phyloP scores from a whole-genome alignment of 208 protist genomes.

The Novymonas esmeraldas region DNA sequence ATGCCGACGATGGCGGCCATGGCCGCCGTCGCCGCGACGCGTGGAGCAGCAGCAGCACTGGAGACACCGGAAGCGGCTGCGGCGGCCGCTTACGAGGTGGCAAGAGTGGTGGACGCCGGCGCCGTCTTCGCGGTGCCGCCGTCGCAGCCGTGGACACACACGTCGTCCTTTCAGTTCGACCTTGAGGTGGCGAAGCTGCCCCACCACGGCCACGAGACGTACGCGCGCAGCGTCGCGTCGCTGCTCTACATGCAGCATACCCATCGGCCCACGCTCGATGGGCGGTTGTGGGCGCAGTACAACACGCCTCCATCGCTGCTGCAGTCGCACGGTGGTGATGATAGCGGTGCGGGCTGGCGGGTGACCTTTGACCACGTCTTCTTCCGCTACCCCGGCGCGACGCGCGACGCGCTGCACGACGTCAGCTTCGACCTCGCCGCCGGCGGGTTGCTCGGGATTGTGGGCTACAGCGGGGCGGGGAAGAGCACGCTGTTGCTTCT shows the following conservation, averaged over 20 bases:
- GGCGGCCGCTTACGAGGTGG: slow-evolving; percentile 19
- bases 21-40: neutral
- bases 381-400: slow-evolving; percentile 61
- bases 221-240: slow-evolving; percentile 11
- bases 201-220: slow-evolving; percentile 21
- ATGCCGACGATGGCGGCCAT: slow-evolving; percentile 16
- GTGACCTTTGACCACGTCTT: slow-evolving; percentile 67
- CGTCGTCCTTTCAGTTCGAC: slow-evolving; percentile 28
- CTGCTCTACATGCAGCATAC: slow-evolving; percentile 13
- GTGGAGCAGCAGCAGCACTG: too few species aligned
- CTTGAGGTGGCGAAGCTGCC: slow-evolving; percentile 16
- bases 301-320: slow-evolving; percentile 2
- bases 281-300: neutral
- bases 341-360: slow-evolving; percentile 35
- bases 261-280: slow-evolving; percentile 10
- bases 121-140: slow-evolving; percentile 20
- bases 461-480: slow-evolving; percentile 75
- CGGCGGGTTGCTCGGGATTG: slow-evolving; percentile 59
- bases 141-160: slow-evolving; percentile 3
- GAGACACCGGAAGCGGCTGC: neutral
- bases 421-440: slow-evolving; percentile 56
- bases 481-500: slow-evolving; percentile 77
- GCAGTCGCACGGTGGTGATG: neutral
- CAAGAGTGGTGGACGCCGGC: slow-evolving; percentile 16
- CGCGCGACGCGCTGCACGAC: slow-evolving; percentile 40